A percentile compares a stretch with the other conserved stretches of the same genome.
phyloP scores from a whole-genome alignment of 495 filamentous ascomycete species.

The Diplogelasinospora grovesii region DNA sequence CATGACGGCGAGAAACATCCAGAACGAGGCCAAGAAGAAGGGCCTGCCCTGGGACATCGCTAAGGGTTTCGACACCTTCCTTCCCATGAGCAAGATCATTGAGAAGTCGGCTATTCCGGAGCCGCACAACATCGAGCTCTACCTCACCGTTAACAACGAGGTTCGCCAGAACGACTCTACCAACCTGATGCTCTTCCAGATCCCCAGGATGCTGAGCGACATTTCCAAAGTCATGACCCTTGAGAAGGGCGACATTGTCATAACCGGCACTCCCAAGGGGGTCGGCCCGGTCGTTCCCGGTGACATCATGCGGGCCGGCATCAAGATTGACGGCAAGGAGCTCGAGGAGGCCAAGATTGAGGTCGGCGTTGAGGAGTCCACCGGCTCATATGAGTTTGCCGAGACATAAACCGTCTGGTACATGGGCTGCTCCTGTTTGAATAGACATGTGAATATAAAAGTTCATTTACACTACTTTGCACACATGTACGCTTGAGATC shows the following conservation, averaged over 20 bases:
- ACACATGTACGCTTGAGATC: too few relatives aligned
- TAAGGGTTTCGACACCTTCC: constrained; percentile 97
- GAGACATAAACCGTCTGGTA: constrained; percentile 48
- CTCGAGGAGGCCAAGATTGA: constrained; percentile 81
- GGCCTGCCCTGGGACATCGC: constrained; percentile 92
- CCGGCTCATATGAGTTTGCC: constrained; percentile 46
- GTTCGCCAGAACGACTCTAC: constrained; percentile 77
- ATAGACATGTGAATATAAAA: not conserved
- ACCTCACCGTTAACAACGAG: constrained; percentile 70
- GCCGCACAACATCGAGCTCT: constrained; percentile 81
- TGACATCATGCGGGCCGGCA: constrained; percentile 81
- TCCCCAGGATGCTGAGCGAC: constrained; percentile 80
- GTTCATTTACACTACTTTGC: not conserved
- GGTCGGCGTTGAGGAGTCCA: constrained; percentile 68
- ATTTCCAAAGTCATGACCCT: constrained; percentile 93
- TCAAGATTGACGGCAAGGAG: constrained; percentile 75
- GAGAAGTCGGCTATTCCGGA: constrained; percentile 70
- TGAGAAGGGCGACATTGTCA: constrained; percentile 81
- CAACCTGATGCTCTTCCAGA: constrained; percentile 82
- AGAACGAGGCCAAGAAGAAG: constrained; percentile 94
- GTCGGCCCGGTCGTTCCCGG: constrained; percentile 80
- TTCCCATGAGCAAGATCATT: constrained; percentile 75
- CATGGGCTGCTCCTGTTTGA: too few relatives aligned
- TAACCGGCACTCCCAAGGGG: constrained; percentile 96
- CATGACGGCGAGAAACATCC: constrained; percentile 89